Evolutionary conservation across 176 grass and related monocot genomes (phyloP), one percentile per base, ranked within the genome.

Genomic region (Pharus latifolius): DNA sequence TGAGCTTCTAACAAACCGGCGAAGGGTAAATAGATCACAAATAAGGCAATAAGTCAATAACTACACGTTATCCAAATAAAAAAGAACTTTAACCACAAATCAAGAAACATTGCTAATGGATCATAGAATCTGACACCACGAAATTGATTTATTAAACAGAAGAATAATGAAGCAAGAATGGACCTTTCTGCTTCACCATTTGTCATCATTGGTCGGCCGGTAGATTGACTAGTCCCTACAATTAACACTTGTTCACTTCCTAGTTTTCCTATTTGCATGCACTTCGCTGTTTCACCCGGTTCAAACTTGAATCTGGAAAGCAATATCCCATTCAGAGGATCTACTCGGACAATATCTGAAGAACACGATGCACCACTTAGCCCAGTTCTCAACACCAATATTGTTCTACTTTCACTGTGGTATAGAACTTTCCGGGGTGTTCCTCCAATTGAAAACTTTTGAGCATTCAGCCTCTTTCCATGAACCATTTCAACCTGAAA

Each of bases 161-260:
- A 66, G 25, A 56, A 74, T 27, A 75, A 63, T 13, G 60, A 34
- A 64, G 55, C 20, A 80, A 31, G 54, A 68, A 6, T 22, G 14
- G 59, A 93, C 89, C 87, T 91, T 88, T 98, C 89, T 71, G 94
- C 83, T 90, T 99, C 95, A 78, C 95, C 95, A 79, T 85, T 99
- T 20, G 87, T 60, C 95, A 99, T 93, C 59, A 99, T 93, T 56
- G 82, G 78, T 7, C 75, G 72, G 37, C 79, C 81, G 67, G 72
- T 15, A 74, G 95, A 99, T 55, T 87, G 88, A 81, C 64, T 91
- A 49, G 95, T 99, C 32, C 95, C 95, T 60, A 94, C 87, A 81
- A 94, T 70, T 81, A 99, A 77, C 48, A 94, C 72, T 83, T 99
- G 84, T 31, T 90, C 90, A 78, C 45, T 84, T 56, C 90, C 95